Base-by-base conservation (phyloP, 2,329 filamentous ascomycete species). In the Colletotrichum filicis region DNA sequence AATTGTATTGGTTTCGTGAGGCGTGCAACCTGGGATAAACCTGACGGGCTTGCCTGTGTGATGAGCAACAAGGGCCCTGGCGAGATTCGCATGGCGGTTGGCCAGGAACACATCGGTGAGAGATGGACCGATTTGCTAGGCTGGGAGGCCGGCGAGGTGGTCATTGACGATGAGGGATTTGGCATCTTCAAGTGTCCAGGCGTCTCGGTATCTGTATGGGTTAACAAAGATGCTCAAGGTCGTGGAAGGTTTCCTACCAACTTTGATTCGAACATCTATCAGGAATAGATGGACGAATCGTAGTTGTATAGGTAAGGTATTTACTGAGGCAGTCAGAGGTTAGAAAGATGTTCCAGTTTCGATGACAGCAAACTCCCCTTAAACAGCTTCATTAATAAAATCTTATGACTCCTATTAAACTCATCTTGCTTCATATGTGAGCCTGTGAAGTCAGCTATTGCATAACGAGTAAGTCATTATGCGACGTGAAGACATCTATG, bases 1-100 rank as follows among this genome's bases (percentile, higher is more conserved):
- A 89, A 88, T 56, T 92, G 90, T 78, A 86, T 93, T 68, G 91
- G 91, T 73, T 91, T 87, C 82, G 88, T 89, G 32, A 83, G 89
- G 9, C 81, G 82, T 55, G 87, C 87, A 12, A 84, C 82, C 0
- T 81, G 81, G 76, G 84, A 86, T 69, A 79, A 80, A 14, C 79
- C 82, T n/a, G 84, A 78, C 63, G 89, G 89, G 1, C 83, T 88
- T 56, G 89, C 89, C 37, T 88, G 87, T 37, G 82, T 92, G 9
- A 84, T 92, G 77, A 90, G 87, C 78, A 90, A 88, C 65, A 83
- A 84, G 3, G 82, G 81, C 5, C 79, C 84, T 9, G 82, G 83
- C 7, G 80, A 83, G 74, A 92, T 92, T 80, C 83, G 85, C 66
- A 93, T 93, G 91, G 87, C 87, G 53, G 89, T 92, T 4, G 92